phyloP scores from a whole-genome alignment of 345 rosid genomes.

The Isatis tinctoria region DNA sequence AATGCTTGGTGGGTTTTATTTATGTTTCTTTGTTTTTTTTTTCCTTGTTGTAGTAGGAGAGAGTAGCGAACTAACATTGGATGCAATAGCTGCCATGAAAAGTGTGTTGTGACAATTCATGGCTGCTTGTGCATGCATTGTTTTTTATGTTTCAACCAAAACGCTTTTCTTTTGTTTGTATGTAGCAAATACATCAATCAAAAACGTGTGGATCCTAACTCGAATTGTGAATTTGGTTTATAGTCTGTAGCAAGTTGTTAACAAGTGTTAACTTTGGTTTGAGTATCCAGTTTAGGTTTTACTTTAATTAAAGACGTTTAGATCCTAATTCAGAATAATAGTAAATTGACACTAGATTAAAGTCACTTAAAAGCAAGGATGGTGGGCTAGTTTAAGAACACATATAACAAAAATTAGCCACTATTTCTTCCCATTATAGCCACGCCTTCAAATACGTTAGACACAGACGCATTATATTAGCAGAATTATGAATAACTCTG shows the following conservation, averaged over 20 bases:
- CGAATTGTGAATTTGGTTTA: background rate
- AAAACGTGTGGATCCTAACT: background rate
- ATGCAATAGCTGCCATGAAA: conserved; percentile 40
- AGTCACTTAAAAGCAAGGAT: too few relatives aligned
- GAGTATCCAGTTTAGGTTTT: too few relatives aligned
- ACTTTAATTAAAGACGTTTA: background rate
- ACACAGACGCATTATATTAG: too few relatives aligned
- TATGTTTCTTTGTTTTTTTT: background rate
- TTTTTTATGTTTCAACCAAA: conserved; percentile 10
- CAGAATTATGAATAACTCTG: too few relatives aligned
- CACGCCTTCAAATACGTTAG: too few relatives aligned
- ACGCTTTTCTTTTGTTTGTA: conserved; percentile 2
- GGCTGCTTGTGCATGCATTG: conserved; percentile 41
- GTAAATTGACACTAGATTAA: too few relatives aligned
- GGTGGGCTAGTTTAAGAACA: too few relatives aligned
- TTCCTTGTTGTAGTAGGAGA: background rate
- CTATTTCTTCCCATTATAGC: too few relatives aligned
- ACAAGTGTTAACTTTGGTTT: too few relatives aligned
- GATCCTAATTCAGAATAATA: background rate
- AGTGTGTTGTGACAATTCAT: background rate
- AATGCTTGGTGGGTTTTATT: conserved; percentile 1
- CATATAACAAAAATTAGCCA: too few relatives aligned
- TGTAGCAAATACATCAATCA: background rate
- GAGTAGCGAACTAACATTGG: conserved; percentile 23
- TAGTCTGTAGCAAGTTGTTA: too few relatives aligned